Base-by-base conservation (phyloP, 2,329 filamentous ascomycete genomes). In the Volutella citrinella region DNA sequence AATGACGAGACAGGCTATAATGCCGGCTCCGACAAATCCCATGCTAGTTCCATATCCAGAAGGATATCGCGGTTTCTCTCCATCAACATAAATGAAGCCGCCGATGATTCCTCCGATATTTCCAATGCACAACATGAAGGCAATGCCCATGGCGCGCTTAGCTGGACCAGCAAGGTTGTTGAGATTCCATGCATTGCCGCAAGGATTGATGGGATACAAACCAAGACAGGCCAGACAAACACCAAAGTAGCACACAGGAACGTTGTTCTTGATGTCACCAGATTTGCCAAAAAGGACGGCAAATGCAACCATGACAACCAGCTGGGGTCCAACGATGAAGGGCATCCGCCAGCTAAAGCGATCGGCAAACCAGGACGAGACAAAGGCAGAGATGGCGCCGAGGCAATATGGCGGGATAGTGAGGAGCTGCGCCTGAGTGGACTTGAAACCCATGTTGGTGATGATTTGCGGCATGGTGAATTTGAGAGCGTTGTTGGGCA, bases 31-130 rank as follows among this genome's bases (percentile, higher is more conserved):
- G 6, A 46, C 57, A 34, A 65, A 57, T 3, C 56, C 58, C 25
- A 63, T 31, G 2, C 49, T 51, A 3, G 60, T 43, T 1, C 60
- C 60, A 18, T 57, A 64, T 0, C 61, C 61, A 2, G 59, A 60
- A 12, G 48, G 45, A 29, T 64, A 65, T 13, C 42, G 45, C 1
- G 60, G 60, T 10, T 37, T 42, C 32, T 64, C 60, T 9, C 36
- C 35, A 10, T 60, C 60, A 9, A 63, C 46, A 39, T 59, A 66
- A 37, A 66, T 61, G 30, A 58, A 63, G 14, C 54, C 59, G 1
- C 65, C 65, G 6, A 69, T 50, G 12, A 68, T 56, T 5, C 65
- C 63, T n/a, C 65, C 65, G 1, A 56, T 54, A 25, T 67, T 68
- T 5, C 65, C 66, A 16, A 61, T 45, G n/a, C 59, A 63, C 10